Base-by-base conservation (phyloP, 495 filamentous ascomycete genomes). In the Annulohypoxylon bovei region DNA sequence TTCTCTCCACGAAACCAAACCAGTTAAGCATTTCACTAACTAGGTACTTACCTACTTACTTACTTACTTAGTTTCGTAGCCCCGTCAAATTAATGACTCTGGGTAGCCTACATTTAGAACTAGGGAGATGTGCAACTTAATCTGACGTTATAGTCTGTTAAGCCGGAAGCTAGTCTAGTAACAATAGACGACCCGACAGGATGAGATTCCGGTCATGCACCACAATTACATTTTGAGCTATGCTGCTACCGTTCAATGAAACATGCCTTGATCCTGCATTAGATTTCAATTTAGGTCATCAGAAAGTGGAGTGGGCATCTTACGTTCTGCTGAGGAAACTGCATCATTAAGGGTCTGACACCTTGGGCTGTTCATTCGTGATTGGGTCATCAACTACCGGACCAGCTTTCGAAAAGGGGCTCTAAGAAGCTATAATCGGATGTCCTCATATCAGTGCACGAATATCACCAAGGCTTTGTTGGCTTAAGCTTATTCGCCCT, bases 311-410 rank as follows among this genome's bases (percentile, higher is more conserved):
- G 50, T 56, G 62, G 62, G 18, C 18, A 65, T 46, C 39, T 56
- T 28, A 40, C 62, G 49, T 65, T 39, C 14, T 20, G 47, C 55
- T 65, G 39, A 52, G 40, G 32, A 20, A 49, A 20, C 58, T 62
- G 9, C 6, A n/a, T 20, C 16, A 22, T 22, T 22, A 4, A 14
- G 16, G 22, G 42, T 16, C 22, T 11, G 20, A 16, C 32, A n/a
- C 28, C 25, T 30, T 23, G 25, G 20, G 23, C n/a, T 4, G 20
- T 22, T 50, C n/a, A 6, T 20, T 32, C 25, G 18, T 66, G 8
- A 66, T 59, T 66, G 63, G 63, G 6, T 32, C 23, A 22, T 23
- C 32, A 59, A 52, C 54, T 58, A 66, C 63, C 54, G 63, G 16
- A 16, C 35, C 53, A 18, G 14, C 27, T 25, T 37, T 30, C 39